Evolutionary conservation across 2,329 filamentous ascomycete genomes (phyloP).

Genomic region (Alternaria hordeiaustralica): DNA sequence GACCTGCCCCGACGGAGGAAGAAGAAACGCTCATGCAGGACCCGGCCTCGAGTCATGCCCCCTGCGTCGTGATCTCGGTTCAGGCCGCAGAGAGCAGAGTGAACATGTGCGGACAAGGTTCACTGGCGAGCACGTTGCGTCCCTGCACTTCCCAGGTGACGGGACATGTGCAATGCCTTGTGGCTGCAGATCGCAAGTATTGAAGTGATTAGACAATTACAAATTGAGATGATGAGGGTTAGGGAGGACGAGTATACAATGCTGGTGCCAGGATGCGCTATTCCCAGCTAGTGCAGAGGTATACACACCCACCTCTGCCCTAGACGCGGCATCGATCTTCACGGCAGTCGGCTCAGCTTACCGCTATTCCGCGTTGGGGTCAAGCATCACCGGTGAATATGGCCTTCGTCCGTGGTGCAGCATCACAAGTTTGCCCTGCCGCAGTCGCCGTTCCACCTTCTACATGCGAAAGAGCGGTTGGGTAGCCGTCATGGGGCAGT

Average conservation of each 20-base stretch:
- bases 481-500: conserved; percentile 5
- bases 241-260: conserved; percentile 13
- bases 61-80: conserved; percentile 30
- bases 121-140: not conserved
- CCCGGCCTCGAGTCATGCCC: conserved; percentile 21
- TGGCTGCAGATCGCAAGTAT: conserved; percentile 7
- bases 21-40: conserved; percentile 36
- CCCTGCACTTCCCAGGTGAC: not conserved
- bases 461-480: conserved; percentile 7
- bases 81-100: conserved; percentile 21
- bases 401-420: conserved; percentile 5
- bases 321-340: conserved; percentile 25
- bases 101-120: conserved; percentile 8
- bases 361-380: conserved; percentile 42
- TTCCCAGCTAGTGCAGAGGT: conserved; percentile 30
- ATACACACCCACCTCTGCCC: conserved; percentile 24
- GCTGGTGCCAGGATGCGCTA: conserved; percentile 19
- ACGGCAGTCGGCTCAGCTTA: conserved; percentile 33
- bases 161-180: conserved; percentile 2
- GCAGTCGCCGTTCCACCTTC: conserved; percentile 15
- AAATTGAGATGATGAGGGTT: conserved; percentile 17
- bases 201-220: conserved; percentile 13
- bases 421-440: conserved; percentile 11
- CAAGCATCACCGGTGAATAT: conserved; percentile 12
- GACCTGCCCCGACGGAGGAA: conserved; percentile 17